Evolutionary conservation across 805 yeast species (phyloP).

Genomic region (Aciculoconidium aculeatum): DNA sequence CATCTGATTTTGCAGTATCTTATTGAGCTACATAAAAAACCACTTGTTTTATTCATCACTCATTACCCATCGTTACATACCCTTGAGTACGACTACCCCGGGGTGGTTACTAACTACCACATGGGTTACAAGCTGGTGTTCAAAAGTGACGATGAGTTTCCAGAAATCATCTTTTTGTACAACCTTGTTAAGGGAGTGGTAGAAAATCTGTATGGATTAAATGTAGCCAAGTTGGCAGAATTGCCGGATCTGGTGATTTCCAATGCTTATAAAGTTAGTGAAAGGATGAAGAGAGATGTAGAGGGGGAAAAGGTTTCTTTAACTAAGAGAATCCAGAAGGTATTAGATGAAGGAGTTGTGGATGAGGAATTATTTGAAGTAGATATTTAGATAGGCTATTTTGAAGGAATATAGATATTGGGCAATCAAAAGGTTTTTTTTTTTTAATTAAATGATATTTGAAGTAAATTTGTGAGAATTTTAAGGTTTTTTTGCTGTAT

Average conservation of each 20-base stretch:
- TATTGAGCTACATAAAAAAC: constrained; percentile 27
- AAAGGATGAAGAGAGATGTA: constrained; percentile 24
- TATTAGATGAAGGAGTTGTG: too few species aligned
- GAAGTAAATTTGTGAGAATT: too few species aligned
- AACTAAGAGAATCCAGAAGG: background rate
- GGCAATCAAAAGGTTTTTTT: too few species aligned
- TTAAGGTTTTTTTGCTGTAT: too few species aligned
- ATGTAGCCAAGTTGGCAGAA: constrained; percentile 75
- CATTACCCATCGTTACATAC: constrained; percentile 68
- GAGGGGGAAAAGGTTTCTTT: constrained; percentile 1
- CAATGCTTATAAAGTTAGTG: constrained; percentile 38
- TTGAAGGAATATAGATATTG: too few species aligned
- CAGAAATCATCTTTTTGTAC: constrained; percentile 36
- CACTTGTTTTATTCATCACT: constrained; percentile 73
- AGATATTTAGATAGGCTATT: too few species aligned
- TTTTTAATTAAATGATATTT: too few species aligned
- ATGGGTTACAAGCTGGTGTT: constrained; percentile 56
- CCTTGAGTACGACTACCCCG: constrained; percentile 37
- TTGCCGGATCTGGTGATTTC: constrained; percentile 44
- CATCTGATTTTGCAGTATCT: constrained; percentile 63
- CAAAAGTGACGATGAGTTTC: constrained; percentile 25
- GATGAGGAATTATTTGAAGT: too few species aligned
- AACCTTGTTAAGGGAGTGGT: constrained; percentile 33
- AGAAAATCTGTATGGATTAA: constrained; percentile 71
- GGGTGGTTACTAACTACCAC: constrained; percentile 52